Percentiles rank a stretch among this genome's conserved stretches.
Evolutionary conservation across 2,329 filamentous ascomycete genomes (phyloP).

Genomic region (Aspergillus spinulosporus): DNA sequence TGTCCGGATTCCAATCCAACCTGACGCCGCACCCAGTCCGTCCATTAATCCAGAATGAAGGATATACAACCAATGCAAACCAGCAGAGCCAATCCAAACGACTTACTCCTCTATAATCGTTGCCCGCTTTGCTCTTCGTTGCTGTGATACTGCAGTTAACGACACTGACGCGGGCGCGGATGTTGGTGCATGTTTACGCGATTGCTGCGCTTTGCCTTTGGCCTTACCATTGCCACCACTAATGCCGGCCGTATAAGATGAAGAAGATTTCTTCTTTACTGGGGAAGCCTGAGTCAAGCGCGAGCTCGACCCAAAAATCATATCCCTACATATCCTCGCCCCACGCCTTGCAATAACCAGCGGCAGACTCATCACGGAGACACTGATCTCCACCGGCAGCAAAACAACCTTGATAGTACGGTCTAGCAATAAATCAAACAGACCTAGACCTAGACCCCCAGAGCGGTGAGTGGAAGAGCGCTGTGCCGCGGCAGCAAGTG

Average conservation of each 20-base stretch:
- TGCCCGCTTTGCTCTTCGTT: conserved; percentile 13
- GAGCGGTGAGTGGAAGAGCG: conserved; percentile 24
- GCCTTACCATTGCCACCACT: background rate
- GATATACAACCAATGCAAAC: background rate
- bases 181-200: background rate
- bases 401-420: conserved; percentile 36
- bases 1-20: background rate
- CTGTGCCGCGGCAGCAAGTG: conserved; percentile 72
- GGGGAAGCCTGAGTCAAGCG: background rate
- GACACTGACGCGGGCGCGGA: background rate
- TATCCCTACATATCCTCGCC: background rate
- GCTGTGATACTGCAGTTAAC: background rate
- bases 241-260: background rate
- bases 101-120: conserved; percentile 9
- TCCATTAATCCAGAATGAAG: background rate
- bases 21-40: background rate
- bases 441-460: conserved; percentile 16
- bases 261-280: background rate
- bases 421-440: conserved; percentile 36
- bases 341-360: background rate
- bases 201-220: conserved; percentile 29
- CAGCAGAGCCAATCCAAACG: background rate
- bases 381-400: background rate
- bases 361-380: background rate
- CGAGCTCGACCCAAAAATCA: background rate